Base-by-base conservation (phyloP, 2,329 filamentous ascomycete genomes). In the Waltergamsia citrina region DNA sequence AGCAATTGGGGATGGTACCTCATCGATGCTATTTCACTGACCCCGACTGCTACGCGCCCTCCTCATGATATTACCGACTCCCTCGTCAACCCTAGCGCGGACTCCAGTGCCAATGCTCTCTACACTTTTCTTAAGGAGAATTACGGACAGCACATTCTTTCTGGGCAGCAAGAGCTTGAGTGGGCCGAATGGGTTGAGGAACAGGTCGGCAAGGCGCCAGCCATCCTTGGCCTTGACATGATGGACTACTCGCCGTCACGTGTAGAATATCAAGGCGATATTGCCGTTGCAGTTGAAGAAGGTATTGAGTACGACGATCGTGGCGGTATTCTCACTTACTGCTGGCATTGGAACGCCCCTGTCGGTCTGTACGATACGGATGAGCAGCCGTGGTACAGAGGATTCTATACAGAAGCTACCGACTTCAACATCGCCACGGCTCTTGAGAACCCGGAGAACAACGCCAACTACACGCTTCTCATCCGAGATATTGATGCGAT, bases 1-100 rank as follows among this genome's bases (percentile, higher is more conserved):
- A 62, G 46, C 47, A 63, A 67, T 48, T 68, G 64, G 64, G 65
- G 65, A 37, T 68, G 61, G 62, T 62, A 61, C 41, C 54, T 67
- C 16, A 59, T 65, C 34, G 65, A 69, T 42, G 56, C 54, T 35
- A 60, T 68, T 42, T 55, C 45, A 3, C 42, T 65, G 3, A 44
- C 53, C 0, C 57, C 57, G 7, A 51, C 59, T 7, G 45, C 46
- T 5, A 41, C 50, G 7, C 52, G 60, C n/a, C 50, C 47, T 7
- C 50, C 59, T 0, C 61, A 65, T 42, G 45, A 59, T n/a, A 51
- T 63, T 37, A 57, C 48, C 23, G 50, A 49, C 0, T 49, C 44
- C 0, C 58, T 60, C 7, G 53, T 62, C 28, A 62, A 60, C 39
- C 42, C 53, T 2, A 52, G 57, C 11, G 56, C 62, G 5, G 50